These are phyloP conservation scores for Rhizomucor pusillus DNA, from an alignment of 371 early-diverging fungal genomes.

Conservation along the genomic window DNA sequence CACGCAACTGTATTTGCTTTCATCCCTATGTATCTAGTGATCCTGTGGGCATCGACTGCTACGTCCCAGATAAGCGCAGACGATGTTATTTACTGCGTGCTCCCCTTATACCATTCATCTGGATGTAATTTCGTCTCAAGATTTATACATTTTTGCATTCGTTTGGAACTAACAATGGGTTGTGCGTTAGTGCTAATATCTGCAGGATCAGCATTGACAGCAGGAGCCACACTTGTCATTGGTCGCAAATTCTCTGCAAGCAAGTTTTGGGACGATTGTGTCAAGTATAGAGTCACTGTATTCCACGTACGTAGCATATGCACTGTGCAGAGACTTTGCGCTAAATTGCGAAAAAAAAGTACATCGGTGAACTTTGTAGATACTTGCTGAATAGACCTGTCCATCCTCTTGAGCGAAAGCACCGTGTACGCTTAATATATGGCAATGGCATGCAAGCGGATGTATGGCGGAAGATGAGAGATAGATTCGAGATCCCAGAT, in stretches of 20 bases:
- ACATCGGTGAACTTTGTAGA: conserved; percentile 71
- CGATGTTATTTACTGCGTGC: conserved; percentile 39
- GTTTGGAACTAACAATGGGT: conserved; percentile 3
- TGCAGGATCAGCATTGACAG: conserved; percentile 14
- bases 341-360: no score
- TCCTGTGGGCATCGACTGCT: background rate
- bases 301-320: conserved; percentile 30
- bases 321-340: no score
- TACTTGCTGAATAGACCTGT: conserved; percentile 54
- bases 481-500: conserved; percentile 42
- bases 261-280: conserved; percentile 51
- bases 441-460: conserved; percentile 75
- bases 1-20: background rate
- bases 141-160: no score
- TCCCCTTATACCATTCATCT: conserved; percentile 51
- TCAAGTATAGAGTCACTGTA: conserved; percentile 32
- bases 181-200: conserved; percentile 38
- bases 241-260: conserved; percentile 49
- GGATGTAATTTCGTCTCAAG: no score
- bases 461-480: conserved; percentile 58
- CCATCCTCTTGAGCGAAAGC: conserved; percentile 44
- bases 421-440: conserved; percentile 49
- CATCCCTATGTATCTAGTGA: no score
- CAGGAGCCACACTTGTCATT: conserved; percentile 42
- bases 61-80: background rate